phyloP scores from a whole-genome alignment of 163 green algal genomes.

The Chloroidium sp. region DNA sequence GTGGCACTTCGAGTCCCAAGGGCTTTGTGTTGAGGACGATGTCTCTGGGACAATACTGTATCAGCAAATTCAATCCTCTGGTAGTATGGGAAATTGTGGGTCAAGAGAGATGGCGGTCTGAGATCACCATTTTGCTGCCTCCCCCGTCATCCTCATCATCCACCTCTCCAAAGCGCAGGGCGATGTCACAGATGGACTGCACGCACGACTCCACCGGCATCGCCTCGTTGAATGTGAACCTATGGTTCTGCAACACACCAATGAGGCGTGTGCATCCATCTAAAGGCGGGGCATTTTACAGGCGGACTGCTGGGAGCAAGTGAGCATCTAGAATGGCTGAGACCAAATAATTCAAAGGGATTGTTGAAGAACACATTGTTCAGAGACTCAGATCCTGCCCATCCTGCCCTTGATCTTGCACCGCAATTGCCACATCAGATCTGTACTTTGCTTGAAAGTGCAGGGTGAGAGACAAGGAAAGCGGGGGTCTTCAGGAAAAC shows the following conservation, averaged over 20 bases:
- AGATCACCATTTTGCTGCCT: conserved; percentile 43
- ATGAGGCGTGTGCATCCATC: too few species aligned
- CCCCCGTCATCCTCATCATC: conserved; percentile 51
- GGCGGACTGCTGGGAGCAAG: too few species aligned
- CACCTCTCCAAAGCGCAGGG: conserved; percentile 89
- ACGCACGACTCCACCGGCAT: conserved; percentile 92
- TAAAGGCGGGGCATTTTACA: too few species aligned
- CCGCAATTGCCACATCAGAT: neutral
- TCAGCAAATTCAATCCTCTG: neutral
- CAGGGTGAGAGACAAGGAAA: neutral
- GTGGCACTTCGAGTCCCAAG: too few species aligned
- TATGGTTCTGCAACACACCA: conserved; percentile 72
- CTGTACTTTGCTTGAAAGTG: neutral
- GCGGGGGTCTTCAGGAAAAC: neutral
- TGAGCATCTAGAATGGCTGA: too few species aligned
- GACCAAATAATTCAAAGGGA: too few species aligned
- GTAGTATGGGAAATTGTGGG: neutral
- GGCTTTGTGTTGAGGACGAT: too few species aligned
- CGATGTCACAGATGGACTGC: conserved; percentile 90
- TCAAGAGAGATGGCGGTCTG: neutral
- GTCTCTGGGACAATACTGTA: neutral
- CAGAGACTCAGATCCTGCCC: too few species aligned
- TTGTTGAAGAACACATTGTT: too few species aligned
- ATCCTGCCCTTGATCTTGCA: too few species aligned
- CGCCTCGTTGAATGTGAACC: conserved; percentile 96